These are phyloP conservation scores for Phytophthora chlamydospora DNA, from an alignment of 352 stramenopile species.

Conservation along the genomic window DNA sequence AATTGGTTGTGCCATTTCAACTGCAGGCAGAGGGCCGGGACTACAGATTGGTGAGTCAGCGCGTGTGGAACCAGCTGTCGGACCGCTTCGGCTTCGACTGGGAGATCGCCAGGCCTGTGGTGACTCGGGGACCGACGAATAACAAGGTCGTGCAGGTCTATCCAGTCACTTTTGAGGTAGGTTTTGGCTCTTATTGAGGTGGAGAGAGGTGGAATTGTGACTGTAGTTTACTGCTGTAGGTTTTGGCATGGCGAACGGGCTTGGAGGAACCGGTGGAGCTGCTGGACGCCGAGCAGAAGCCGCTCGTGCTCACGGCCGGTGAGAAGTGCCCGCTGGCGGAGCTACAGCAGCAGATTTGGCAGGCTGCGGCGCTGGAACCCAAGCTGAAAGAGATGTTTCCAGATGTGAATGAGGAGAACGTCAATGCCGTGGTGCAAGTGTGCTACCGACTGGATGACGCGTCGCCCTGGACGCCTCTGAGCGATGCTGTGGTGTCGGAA, in stretches of 20 bases:
- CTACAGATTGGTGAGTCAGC: slow-evolving; percentile 72
- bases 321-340: slow-evolving; percentile 46
- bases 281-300: slow-evolving; percentile 42
- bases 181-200: slow-evolving; percentile 5
- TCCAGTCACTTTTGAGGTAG: slow-evolving; percentile 73
- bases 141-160: slow-evolving; percentile 75
- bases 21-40: slow-evolving; percentile 63
- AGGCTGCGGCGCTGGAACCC: slow-evolving; percentile 30
- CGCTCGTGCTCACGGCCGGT: slow-evolving; percentile 50
- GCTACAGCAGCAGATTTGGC: slow-evolving; percentile 54
- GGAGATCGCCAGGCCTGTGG: slow-evolving; percentile 68
- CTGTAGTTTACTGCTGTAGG: slow-evolving; percentile 22
- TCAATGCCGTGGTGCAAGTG: slow-evolving; percentile 47
- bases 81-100: slow-evolving; percentile 73
- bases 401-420: slow-evolving; percentile 35
- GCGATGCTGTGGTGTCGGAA: slow-evolving; percentile 30
- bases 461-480: slow-evolving; percentile 50
- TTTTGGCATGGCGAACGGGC: slow-evolving; percentile 34
- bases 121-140: slow-evolving; percentile 44
- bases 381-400: slow-evolving; percentile 48
- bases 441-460: slow-evolving; percentile 52
- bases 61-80: slow-evolving; percentile 71
- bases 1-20: background rate
- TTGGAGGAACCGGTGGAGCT: slow-evolving; percentile 32
- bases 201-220: too few relatives aligned